Evolutionary conservation across 331 rosid species (phyloP).

Genomic region (Dryas integrifolia): DNA sequence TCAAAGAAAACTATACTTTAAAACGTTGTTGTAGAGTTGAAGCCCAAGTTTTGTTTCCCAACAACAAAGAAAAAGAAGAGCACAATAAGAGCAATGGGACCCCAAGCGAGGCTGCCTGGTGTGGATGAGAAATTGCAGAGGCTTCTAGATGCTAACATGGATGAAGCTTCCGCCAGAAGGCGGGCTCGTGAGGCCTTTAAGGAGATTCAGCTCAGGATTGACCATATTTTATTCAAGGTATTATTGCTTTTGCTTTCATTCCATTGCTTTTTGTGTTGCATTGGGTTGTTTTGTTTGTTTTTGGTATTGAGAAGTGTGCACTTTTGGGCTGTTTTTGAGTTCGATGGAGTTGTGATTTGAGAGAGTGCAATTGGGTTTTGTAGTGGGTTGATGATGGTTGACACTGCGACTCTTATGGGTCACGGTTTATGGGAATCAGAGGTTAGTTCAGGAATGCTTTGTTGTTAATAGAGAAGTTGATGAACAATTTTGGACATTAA

Average conservation of each 20-base stretch:
- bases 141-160: conserved; percentile 63
- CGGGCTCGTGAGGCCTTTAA: conserved; percentile 81
- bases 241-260: background rate
- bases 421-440: background rate
- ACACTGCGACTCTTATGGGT: background rate
- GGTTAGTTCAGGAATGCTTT: background rate
- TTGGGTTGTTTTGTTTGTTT: conserved; percentile 2
- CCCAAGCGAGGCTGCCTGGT: conserved; percentile 39
- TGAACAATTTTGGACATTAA: background rate
- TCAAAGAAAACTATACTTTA: conserved; percentile 13
- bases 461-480: no score
- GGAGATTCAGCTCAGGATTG: conserved; percentile 69
- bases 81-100: conserved; percentile 36
- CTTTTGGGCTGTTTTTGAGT: conserved; percentile 7
- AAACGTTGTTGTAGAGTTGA: conserved; percentile 29
- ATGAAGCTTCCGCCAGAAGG: conserved; percentile 65
- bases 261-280: background rate
- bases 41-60: conserved; percentile 24
- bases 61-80: conserved; percentile 23
- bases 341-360: background rate
- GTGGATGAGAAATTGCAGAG: conserved; percentile 56
- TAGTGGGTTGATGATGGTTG: conserved; percentile 2
- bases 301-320: background rate
- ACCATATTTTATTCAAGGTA: conserved; percentile 83
- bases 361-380: background rate